Conservation (phyloP, 176 grass and related monocot species). For the Stipa capillata region DNA sequence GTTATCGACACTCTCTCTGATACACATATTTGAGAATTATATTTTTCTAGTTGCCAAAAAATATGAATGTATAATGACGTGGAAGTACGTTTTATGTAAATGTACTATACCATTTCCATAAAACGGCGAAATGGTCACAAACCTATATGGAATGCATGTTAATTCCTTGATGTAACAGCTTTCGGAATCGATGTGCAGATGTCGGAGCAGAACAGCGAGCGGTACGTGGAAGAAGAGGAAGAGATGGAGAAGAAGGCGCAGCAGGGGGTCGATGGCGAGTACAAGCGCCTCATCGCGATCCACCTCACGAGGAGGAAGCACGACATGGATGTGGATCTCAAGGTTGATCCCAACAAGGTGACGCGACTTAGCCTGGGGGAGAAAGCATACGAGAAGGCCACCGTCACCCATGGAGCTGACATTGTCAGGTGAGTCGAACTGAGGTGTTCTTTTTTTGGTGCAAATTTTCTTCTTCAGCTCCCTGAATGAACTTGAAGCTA, state of each 20-base stretch:
- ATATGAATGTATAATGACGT: no score
- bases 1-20: background rate
- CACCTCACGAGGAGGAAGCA: conserved; percentile 57
- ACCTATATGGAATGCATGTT: no score
- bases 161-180: background rate
- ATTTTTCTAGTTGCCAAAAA: background rate
- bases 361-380: conserved; percentile 60
- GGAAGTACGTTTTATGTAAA: no score
- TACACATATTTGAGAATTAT: background rate
- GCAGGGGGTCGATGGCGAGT: conserved; percentile 28
- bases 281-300: conserved; percentile 59
- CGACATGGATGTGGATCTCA: conserved; percentile 41
- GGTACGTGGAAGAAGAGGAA: conserved; percentile 21
- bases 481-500: background rate
- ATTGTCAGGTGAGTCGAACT: conserved; percentile 58
- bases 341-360: conserved; percentile 44
- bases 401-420: conserved; percentile 33
- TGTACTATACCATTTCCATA: background rate
- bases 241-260: conserved; percentile 31
- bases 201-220: conserved; percentile 19
- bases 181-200: background rate
- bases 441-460: no score
- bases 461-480: background rate
- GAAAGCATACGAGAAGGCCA: conserved; percentile 56
- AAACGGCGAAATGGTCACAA: background rate